Evolutionary conservation across 2,329 filamentous ascomycete species (phyloP), one percentile per base, ranked within the genome.

Genomic region (Trichoderma endophyticum): DNA sequence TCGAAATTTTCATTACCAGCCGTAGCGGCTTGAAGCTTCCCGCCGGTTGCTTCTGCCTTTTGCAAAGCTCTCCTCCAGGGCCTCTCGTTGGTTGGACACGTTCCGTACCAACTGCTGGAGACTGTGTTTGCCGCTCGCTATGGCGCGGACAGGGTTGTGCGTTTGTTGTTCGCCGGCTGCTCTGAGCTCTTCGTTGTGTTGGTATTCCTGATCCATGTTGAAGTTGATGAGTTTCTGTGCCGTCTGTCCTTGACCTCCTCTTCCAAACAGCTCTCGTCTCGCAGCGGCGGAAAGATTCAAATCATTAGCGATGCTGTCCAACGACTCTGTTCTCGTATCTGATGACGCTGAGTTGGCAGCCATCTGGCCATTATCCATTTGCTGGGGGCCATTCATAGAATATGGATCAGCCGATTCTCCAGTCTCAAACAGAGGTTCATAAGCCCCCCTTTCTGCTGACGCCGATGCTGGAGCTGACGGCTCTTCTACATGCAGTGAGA

Each of bases 51-150:
- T 89, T 83, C 89, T 91, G 6, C 94, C 93, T 75, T 91, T 86
- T 24, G 94, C 94, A 84, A 97, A 98, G 79, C 93, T 95, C 78
- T 98, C 95, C 82, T 98, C 94, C 75, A 98, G 83, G 3, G 94
- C 94, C 12, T 97, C 94, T 79, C 91, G 90, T 82, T 98, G 94
- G 74, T 87, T 93, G 75, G 90, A 90, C 30, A 93, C 95, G 73
- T 92, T 92, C 81, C 90, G 94, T 75, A 98, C 92, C 76, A 98
- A 86, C 83, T 97, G 94, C 78, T 91, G 91, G 80, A 98, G 85
- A 77, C 89, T 97, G 82, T 98, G 94, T 84, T 98, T 98, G 75
- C 82, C 82, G 56, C 94, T 93, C 4, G 94, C 92, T 28, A 93
- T 91, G 79, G 97, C 92, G 66, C 94, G 91, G 71, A 98, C 91